Base-by-base conservation (phyloP, 441 rosid genomes). In the Populus trichocarpa region DNA sequence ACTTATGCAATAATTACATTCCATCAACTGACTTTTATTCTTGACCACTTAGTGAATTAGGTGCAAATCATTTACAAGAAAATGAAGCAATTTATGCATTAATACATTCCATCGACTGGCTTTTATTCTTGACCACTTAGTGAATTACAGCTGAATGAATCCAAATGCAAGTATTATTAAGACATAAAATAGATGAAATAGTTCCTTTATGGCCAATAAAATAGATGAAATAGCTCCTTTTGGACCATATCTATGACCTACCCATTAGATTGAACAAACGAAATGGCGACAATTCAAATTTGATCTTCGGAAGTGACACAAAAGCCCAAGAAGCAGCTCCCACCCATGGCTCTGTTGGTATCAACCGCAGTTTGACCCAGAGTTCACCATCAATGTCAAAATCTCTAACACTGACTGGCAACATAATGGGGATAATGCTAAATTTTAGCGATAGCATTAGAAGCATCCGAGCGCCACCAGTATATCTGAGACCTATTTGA, bases 341-440 rank as follows among this genome's bases (percentile, higher is more conserved):
- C 65, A 94, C 93, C 90, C 96, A 96, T 79, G 99, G 99, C 36
- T 81, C 96, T 5, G 92, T 86, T 0, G 97, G 98, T 77, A 96
- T 94, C 88, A 94, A 82, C 82, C 97, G 86, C 81, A 94, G 80
- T 79, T 96, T 94, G 80, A 96, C 99, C 99, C 98, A 96, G 26
- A 96, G 97, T 85, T 96, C 99, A 67, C 99, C 98, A 61, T 94
- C 98, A 80, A 96, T 94, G 85, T 96, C 98, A 75, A 96, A 94
- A 88, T 96, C 93, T 35, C 95, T 89, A 82, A 96, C 85, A 67
- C 97, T 97, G 46, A 96, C 98, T 2, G 98, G 99, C 83, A 96
- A 92, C 2, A 85, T 85, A 50, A 96, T 84, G 69, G 99, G 97
- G 66, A 92, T 79, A 70, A 96, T 85, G 64, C 97, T 87, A 82